Percentiles rank a stretch among this genome's conserved stretches.
phyloP scores from a whole-genome alignment of 2,329 filamentous ascomycete genomes.

The Fusarium brachygibbosum region DNA sequence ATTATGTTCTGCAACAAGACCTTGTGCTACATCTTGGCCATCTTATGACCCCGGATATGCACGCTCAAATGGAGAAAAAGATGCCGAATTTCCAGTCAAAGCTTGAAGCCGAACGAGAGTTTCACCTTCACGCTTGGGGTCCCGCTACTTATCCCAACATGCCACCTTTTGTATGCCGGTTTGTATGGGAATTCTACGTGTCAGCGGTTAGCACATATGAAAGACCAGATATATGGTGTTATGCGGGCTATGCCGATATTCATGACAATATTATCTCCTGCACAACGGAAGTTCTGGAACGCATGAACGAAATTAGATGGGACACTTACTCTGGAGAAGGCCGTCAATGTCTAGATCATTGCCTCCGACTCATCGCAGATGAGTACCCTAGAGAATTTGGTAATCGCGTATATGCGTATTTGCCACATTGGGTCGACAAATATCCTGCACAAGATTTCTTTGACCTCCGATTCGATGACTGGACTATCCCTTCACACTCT shows the following conservation, averaged over 20 bases:
- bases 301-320: too few relatives aligned
- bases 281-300: too few relatives aligned
- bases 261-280: too few relatives aligned
- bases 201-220: too few relatives aligned
- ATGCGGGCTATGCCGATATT: too few relatives aligned
- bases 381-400: background rate
- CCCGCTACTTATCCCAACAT: too few relatives aligned
- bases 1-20: background rate
- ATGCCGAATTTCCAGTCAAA: background rate
- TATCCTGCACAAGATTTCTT: background rate
- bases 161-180: background rate
- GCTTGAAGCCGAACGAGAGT: background rate
- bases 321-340: background rate
- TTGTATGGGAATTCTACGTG: too few relatives aligned
- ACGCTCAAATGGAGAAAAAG: background rate
- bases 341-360: background rate
- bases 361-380: background rate
- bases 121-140: background rate
- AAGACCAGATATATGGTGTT: too few relatives aligned
- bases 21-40: slow-evolving; percentile 2
- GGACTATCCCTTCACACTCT: background rate
- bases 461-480: background rate
- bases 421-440: background rate
- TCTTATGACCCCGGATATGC: slow-evolving; percentile 11
- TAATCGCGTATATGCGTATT: fast-evolving